Percentiles rank a stretch among this genome's conserved stretches.
phyloP scores from a whole-genome alignment of 2,329 filamentous ascomycete genomes.

The Venturia aucupariae region DNA sequence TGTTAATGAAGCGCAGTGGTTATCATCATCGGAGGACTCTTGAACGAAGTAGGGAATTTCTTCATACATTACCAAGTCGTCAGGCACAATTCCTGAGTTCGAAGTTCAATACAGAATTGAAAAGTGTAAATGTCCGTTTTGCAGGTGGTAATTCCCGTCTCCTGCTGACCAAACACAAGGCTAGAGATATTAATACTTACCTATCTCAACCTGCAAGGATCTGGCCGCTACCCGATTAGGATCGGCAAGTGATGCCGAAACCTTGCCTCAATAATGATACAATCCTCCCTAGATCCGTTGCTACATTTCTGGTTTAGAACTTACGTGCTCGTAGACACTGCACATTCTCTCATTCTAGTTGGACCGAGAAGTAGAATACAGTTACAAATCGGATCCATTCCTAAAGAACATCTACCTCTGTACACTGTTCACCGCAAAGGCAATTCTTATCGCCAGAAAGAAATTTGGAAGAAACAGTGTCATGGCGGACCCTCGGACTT shows the following conservation, averaged over 20 bases:
- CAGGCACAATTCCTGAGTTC: no score
- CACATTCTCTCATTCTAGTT: neutral
- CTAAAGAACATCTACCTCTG: neutral
- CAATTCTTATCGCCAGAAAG: no score
- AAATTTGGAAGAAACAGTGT: no score
- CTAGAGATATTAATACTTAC: neutral
- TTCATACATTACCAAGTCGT: no score
- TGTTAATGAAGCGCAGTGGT: neutral
- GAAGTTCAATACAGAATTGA: no score
- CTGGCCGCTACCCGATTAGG: slow-evolving; percentile 2
- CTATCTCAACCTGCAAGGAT: no score
- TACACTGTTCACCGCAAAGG: no score
- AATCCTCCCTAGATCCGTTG: neutral
- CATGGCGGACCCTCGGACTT: neutral
- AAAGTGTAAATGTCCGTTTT: no score
- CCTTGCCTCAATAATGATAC: neutral
- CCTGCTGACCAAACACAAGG: neutral
- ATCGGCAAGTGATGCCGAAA: slow-evolving; percentile 3
- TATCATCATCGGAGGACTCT: neutral
- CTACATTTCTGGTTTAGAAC: neutral
- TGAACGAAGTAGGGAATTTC: no score
- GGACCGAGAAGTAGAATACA: neutral
- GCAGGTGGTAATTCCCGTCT: neutral
- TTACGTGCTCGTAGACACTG: no score
- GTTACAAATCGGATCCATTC: neutral